These are phyloP conservation scores for Tephrocybe sp. DNA, from an alignment of 768 basidiomycete genomes.

Conservation along the genomic window DNA sequence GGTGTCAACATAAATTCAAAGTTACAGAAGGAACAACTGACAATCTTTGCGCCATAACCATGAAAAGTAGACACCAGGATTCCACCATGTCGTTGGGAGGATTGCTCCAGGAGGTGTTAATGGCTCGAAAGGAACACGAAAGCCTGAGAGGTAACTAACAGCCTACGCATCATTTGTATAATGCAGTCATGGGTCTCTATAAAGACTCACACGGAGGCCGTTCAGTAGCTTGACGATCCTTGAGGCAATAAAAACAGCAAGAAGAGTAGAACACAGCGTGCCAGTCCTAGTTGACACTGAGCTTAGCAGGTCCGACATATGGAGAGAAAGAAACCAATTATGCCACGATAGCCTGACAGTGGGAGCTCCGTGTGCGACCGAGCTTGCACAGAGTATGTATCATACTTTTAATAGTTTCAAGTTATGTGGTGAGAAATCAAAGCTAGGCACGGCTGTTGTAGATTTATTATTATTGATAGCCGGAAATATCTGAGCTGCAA, in stretches of 20 bases:
- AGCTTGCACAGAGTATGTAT: too few species aligned
- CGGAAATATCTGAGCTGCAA: too few species aligned
- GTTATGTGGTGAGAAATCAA: too few species aligned
- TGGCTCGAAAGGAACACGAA: constrained; percentile 38
- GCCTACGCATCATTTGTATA: constrained; percentile 21
- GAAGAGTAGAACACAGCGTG: neutral
- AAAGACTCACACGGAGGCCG: neutral
- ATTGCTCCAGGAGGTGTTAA: constrained; percentile 32
- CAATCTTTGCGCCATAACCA: constrained; percentile 35
- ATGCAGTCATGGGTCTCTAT: neutral
- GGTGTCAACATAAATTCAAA: neutral
- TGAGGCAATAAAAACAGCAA: neutral
- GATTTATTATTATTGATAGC: too few species aligned
- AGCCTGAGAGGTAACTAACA: constrained; percentile 35
- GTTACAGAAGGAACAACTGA: constrained; percentile 18
- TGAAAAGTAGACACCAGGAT: constrained; percentile 29
- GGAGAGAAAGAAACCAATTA: too few species aligned
- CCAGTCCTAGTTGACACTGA: too few species aligned
- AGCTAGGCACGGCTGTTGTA: too few species aligned
- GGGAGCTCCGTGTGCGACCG: too few species aligned
- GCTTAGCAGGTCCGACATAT: too few species aligned
- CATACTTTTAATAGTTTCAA: too few species aligned
- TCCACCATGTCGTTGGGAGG: constrained; percentile 41
- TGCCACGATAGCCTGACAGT: too few species aligned
- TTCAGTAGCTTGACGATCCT: neutral